A percentile compares a stretch with the other conserved stretches of the same genome.
These are phyloP conservation scores for Fusarium goolgardi DNA, from an alignment of 2,329 filamentous ascomycete species.

Conservation along the genomic window DNA sequence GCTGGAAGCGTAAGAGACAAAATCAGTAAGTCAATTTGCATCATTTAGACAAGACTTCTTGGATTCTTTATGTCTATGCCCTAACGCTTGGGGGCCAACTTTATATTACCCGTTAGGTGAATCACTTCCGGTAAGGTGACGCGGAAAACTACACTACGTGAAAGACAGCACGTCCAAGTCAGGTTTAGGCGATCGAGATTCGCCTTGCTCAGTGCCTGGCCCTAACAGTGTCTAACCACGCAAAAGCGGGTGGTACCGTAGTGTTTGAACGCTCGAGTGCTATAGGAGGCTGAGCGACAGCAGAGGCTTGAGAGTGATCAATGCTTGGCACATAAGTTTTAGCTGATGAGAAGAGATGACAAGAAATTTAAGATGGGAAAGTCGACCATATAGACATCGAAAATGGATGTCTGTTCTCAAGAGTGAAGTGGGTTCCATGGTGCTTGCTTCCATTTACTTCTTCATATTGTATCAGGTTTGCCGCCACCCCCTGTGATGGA, in stretches of 20 bases:
- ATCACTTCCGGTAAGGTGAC: constrained; percentile 69
- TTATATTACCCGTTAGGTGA: constrained; percentile 50
- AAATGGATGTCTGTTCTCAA: background rate
- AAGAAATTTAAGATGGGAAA: constrained; percentile 7
- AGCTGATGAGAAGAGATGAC: constrained; percentile 7
- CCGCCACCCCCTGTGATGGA: constrained; percentile 22
- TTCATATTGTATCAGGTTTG: constrained; percentile 2
- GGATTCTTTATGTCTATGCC: too few relatives aligned
- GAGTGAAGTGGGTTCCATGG: constrained; percentile 4
- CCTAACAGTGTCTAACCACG: constrained; percentile 72
- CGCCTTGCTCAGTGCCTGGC: constrained; percentile 70
- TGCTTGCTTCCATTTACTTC: constrained; percentile 29
- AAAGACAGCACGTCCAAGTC: constrained; percentile 55
- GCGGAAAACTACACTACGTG: constrained; percentile 64
- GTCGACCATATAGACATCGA: constrained; percentile 5
- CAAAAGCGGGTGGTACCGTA: constrained; percentile 69
- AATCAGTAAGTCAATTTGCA: too few relatives aligned
- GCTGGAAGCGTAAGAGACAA: too few relatives aligned
- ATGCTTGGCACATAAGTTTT: constrained; percentile 56
- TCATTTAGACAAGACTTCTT: too few relatives aligned
- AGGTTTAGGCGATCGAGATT: constrained; percentile 63
- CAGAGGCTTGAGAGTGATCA: constrained; percentile 67
- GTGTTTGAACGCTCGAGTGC: constrained; percentile 71
- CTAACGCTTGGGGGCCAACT: too few relatives aligned
- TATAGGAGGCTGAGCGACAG: constrained; percentile 73